These are phyloP conservation scores for Pezicula carpinea DNA, from an alignment of 2,329 filamentous ascomycete species.

Conservation along the genomic window DNA sequence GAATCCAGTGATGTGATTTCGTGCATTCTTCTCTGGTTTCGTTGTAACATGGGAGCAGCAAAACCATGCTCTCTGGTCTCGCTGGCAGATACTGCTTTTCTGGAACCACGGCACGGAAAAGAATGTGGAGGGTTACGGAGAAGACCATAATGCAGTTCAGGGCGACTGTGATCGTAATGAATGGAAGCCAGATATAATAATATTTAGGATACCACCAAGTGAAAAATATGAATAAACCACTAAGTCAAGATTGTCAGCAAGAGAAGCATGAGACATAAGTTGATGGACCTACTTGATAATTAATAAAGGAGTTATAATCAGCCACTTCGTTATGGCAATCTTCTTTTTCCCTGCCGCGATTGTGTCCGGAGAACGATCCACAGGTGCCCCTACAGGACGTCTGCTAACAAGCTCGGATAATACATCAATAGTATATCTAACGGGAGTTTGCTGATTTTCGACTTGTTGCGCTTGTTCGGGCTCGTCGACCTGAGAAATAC, in stretches of 20 bases:
- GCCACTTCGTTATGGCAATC: not conserved
- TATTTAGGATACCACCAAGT: conserved; percentile 20
- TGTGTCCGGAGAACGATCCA: not conserved
- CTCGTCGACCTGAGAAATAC: no score
- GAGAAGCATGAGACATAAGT: no score
- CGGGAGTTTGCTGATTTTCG: no score
- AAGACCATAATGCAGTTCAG: conserved; percentile 41
- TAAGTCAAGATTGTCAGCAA: not conserved
- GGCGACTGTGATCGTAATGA: conserved; percentile 32
- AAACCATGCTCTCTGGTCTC: conserved; percentile 38
- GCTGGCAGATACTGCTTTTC: conserved; percentile 27
- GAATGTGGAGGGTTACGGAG: conserved; percentile 37
- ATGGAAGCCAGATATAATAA: conserved; percentile 38
- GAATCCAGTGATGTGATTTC: conserved; percentile 42
- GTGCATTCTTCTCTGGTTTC: conserved; percentile 40
- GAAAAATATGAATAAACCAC: conserved; percentile 7
- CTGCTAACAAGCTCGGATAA: not conserved
- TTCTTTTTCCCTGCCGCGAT: not conserved
- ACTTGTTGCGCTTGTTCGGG: no score
- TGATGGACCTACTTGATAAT: not conserved
- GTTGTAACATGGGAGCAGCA: conserved; percentile 46
- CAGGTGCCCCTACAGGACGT: not conserved
- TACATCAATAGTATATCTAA: no score
- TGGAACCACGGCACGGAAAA: conserved; percentile 28
- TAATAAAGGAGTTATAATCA: not conserved